Evolutionary conservation across 2,329 filamentous ascomycete genomes (phyloP).

Genomic region (Sporothrix inflata): DNA sequence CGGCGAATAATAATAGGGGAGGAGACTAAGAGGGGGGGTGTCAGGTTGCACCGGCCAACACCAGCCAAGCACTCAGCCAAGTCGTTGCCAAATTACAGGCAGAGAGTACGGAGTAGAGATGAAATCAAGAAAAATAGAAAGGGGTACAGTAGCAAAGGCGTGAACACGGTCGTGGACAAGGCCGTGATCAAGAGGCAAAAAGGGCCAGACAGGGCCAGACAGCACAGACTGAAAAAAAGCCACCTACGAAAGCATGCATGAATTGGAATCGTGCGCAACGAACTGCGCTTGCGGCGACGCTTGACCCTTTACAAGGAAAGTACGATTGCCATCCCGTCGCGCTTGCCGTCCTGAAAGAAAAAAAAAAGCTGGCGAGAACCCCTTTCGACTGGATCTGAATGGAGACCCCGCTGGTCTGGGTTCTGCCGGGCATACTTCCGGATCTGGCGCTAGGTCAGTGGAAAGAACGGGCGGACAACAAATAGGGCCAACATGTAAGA

Average conservation of each 20-base stretch:
- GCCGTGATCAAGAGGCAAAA: too few relatives aligned
- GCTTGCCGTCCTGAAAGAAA: too few relatives aligned
- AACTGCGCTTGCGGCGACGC: neutral
- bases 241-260: neutral
- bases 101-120: neutral
- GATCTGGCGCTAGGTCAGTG: neutral
- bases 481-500: too few relatives aligned
- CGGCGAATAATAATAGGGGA: neutral
- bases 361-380: too few relatives aligned
- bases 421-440: neutral
- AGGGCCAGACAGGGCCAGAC: too few relatives aligned
- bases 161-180: too few relatives aligned
- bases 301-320: neutral
- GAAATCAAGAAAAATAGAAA: conserved; percentile 2
- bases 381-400: too few relatives aligned
- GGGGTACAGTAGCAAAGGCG: neutral
- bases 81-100: neutral
- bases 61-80: neutral
- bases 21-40: neutral
- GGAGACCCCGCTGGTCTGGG: neutral
- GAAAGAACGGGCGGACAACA: neutral
- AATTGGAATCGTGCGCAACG: neutral
- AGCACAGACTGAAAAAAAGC: neutral
- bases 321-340: neutral
- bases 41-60: conserved; percentile 20